phyloP scores from a whole-genome alignment of 2,329 filamentous ascomycete genomes.

The Aspergillus arachidicola region DNA sequence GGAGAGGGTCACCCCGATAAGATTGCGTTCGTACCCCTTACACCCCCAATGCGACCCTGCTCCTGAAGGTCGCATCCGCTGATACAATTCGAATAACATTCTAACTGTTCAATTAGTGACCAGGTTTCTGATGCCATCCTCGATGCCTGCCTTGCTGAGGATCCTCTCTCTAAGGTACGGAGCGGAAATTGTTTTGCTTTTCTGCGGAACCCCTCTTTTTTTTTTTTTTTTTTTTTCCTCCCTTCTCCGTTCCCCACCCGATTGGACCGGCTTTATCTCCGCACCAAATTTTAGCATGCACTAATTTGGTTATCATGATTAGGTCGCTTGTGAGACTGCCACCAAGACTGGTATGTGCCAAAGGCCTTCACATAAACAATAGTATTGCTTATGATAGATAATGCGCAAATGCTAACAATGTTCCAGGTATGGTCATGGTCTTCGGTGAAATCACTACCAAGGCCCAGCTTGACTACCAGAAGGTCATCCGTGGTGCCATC shows the following conservation, averaged over 20 bases:
- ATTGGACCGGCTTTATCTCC: conserved; percentile 10
- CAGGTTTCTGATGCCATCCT: conserved; percentile 98
- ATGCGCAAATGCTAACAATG: conserved; percentile 11
- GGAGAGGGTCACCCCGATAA: conserved; percentile 93
- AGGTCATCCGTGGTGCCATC: conserved; percentile 89
- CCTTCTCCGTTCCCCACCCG: conserved; percentile 2
- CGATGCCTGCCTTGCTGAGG: conserved; percentile 92
- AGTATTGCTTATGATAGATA: background rate
- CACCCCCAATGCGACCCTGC: background rate
- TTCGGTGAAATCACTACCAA: conserved; percentile 99
- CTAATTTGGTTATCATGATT: conserved; percentile 13
- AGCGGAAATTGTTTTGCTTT: conserved; percentile 2
- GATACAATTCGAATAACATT: conserved; percentile 6
- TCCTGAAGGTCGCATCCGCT: conserved; percentile 9
- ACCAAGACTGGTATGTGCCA: conserved; percentile 84
- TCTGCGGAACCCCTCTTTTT: conserved; percentile 1
- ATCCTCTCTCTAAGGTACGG: conserved; percentile 86
- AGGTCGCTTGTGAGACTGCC: conserved; percentile 94
- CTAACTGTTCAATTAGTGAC: conserved; percentile 57
- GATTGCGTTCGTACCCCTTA: conserved; percentile 66
- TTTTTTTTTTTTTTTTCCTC: conserved; percentile 11
- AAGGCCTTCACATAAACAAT: background rate
- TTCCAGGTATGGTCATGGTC: conserved; percentile 83
- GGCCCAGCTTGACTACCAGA: conserved; percentile 95
- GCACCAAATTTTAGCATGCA: conserved; percentile 10